Base-by-base conservation (phyloP, 371 early-diverging fungal species). In the Nosema muscidifuracis region DNA sequence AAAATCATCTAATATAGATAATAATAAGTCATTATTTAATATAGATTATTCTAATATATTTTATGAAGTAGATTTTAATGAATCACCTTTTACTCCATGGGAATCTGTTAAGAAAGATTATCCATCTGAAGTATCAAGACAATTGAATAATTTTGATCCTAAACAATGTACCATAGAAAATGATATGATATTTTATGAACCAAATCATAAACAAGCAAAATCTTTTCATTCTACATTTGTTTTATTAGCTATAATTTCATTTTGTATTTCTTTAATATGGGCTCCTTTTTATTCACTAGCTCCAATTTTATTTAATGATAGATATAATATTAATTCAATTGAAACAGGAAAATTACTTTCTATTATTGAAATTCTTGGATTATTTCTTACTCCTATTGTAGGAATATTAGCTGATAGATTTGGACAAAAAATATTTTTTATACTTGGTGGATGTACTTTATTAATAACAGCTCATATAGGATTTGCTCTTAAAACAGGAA, bases 231-330 rank as follows among this genome's bases (percentile, higher is more conserved):
- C 73, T 26, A 28, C 77, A 33, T 75, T 80, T 26, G 63, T 51
- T 38, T 26, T 77, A 36, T 42, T 80, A 40, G 60, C 77, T 34
- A 15, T 34, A 0, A 74, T 78, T 20, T 64, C 71, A 0, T 66
- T 82, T 63, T 22, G 76, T 15, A 67, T 82, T 34, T 73, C 79
- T 0, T 34, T 71, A 34, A 61, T 77, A 7, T 74, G 78, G 70
- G 74, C 82, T 10, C 78, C 80, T 3, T 82, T 82, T 63, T 78
- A 74, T 38, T 73, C 77, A 22, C 53, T 78, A 40, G 76, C 76
- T 10, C 74, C 82, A 1, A 68, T 76, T 2, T 64, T 82, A n/a
- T 70, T 82, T 24, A 80, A 82, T 43, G 61, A 56, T 26, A 69
- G 75, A 56, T 78, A 78, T 47, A 47, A 47, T 16, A 16, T 82